Percentiles rank a stretch among this genome's conserved stretches.
Evolutionary conservation across 257 asterid genomes (phyloP).

Genomic region (Nicotiana tabacum): DNA sequence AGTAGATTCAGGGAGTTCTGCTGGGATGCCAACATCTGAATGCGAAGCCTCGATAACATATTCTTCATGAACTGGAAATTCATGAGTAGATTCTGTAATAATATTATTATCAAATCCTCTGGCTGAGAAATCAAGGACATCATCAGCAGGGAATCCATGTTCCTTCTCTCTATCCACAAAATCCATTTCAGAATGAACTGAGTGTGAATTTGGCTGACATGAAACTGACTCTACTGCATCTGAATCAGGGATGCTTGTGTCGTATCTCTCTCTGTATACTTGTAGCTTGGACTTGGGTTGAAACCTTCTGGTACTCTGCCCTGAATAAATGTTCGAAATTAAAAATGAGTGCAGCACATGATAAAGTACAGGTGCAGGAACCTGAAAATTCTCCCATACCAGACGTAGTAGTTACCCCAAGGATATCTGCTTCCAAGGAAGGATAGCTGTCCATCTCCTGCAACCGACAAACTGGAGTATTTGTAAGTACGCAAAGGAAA

Average conservation of each 20-base stretch:
- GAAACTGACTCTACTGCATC: constrained; percentile 21
- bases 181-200: constrained; percentile 29
- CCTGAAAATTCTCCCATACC: constrained; percentile 33
- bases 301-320: constrained; percentile 34
- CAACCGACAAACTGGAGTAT: constrained; percentile 16
- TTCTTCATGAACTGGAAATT: constrained; percentile 37
- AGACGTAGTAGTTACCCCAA: constrained; percentile 34
- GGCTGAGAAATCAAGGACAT: constrained; percentile 47
- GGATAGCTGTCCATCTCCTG: constrained; percentile 43
- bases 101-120: constrained; percentile 28
- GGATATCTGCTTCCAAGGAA: constrained; percentile 29
- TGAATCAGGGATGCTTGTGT: constrained; percentile 15
- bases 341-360: constrained; percentile 6
- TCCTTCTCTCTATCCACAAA: constrained; percentile 26
- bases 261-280: constrained; percentile 21
- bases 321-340: constrained; percentile 29
- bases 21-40: constrained; percentile 29
- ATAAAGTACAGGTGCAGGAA: neutral
- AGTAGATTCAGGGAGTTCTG: constrained; percentile 23
- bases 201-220: constrained; percentile 19
- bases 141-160: constrained; percentile 36
- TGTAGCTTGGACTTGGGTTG: constrained; percentile 49
- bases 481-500: neutral
- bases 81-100: constrained; percentile 35
- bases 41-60: constrained; percentile 28